Evolutionary conservation across 169 alveolate genomes (phyloP).

Genomic region (Plasmodium chabaudi): DNA sequence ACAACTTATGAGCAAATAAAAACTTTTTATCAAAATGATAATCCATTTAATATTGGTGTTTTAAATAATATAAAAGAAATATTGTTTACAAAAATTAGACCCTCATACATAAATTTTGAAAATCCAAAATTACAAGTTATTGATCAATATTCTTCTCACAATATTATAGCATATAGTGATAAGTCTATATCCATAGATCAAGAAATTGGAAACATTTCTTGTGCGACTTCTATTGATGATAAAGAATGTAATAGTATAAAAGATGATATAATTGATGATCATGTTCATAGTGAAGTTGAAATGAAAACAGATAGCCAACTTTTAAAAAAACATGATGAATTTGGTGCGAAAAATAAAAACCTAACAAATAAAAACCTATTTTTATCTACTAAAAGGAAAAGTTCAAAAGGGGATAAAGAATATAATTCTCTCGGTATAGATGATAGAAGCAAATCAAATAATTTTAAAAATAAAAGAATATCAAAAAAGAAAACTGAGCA

Average conservation of each 20-base stretch:
- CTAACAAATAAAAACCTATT: neutral
- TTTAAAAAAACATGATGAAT: too few relatives aligned
- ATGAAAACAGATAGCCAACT: too few relatives aligned
- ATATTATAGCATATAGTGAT: conserved; percentile 35
- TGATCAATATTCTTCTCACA: conserved; percentile 51
- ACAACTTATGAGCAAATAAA: conserved; percentile 89
- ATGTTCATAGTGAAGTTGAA: too few relatives aligned
- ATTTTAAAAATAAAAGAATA: conserved; percentile 39
- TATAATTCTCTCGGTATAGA: conserved; percentile 9
- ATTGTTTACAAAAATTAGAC: conserved; percentile 73
- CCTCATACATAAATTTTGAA: conserved; percentile 43
- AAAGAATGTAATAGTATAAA: neutral
- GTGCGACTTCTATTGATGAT: neutral
- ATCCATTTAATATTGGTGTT: conserved; percentile 85
- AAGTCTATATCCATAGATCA: conserved; percentile 17
- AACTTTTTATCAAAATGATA: conserved; percentile 79
- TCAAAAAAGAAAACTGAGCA: conserved; percentile 27
- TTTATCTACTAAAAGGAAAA: neutral
- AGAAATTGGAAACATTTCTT: neutral
- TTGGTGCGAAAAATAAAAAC: neutral
- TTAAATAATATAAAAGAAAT: conserved; percentile 79
- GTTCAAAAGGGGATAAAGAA: conserved; percentile 20
- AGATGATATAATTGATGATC: neutral
- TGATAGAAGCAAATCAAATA: conserved; percentile 15
- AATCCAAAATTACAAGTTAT: conserved; percentile 64